Evolutionary conservation across 768 basidiomycete species (phyloP).

Genomic region (Rhodotorula babjevae): DNA sequence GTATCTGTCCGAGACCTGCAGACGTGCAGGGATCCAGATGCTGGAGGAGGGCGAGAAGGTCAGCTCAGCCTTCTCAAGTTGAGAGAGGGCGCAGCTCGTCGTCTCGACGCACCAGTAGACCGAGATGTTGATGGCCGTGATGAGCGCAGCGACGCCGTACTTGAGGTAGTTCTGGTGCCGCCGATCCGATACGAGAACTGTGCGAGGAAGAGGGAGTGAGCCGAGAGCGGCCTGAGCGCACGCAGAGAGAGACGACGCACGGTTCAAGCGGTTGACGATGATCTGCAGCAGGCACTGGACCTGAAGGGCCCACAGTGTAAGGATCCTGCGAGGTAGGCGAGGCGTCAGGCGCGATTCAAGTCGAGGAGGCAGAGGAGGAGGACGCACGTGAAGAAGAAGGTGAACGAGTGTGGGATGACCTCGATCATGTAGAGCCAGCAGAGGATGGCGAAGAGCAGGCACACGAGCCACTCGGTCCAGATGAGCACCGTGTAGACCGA

Average conservation of each 20-base stretch:
- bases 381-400: background rate
- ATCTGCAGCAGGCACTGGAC: slow-evolving; percentile 28
- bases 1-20: slow-evolving; percentile 4
- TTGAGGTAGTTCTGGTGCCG: slow-evolving; percentile 6
- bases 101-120: slow-evolving; percentile 4
- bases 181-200: background rate
- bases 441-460: background rate
- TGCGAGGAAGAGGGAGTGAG: background rate
- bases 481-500: background rate
- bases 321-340: background rate
- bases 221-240: no score
- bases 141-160: slow-evolving; percentile 3
- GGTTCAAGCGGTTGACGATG: slow-evolving; percentile 26
- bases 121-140: slow-evolving; percentile 17
- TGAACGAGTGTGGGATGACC: background rate
- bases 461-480: background rate
- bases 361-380: background rate
- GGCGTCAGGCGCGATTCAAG: background rate
- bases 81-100: background rate
- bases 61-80: background rate
- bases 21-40: slow-evolving; percentile 19
- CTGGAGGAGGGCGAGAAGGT: background rate
- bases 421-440: background rate
- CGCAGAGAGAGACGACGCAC: slow-evolving; percentile 4
- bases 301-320: slow-evolving; percentile 5